phyloP scores from a whole-genome alignment of 768 basidiomycete species.

The Russula sp. region DNA sequence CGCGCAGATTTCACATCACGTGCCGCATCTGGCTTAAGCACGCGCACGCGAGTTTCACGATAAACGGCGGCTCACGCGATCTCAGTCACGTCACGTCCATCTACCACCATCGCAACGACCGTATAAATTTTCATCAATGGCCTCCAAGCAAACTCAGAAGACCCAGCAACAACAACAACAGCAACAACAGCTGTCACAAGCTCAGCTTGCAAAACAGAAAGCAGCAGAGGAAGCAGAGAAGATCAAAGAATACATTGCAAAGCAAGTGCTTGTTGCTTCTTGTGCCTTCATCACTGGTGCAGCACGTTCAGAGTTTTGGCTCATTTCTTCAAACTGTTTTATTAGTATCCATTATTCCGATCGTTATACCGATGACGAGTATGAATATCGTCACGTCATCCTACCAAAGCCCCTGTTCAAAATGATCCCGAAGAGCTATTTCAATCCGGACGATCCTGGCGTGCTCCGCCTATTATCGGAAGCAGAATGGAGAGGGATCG shows the following conservation, averaged over 20 bases:
- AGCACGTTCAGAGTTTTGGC: conserved; percentile 20
- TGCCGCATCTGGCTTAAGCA: conserved; percentile 11
- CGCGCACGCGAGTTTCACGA: no score
- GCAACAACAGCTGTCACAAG: background rate
- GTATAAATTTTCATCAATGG: conserved; percentile 18
- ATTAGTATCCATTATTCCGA: conserved; percentile 85
- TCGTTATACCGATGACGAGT: conserved; percentile 87
- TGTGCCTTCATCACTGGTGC: no score
- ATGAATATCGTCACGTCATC: conserved; percentile 96
- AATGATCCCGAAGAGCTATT: conserved; percentile 84
- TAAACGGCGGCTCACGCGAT: background rate
- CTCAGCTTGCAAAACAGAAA: conserved; percentile 32
- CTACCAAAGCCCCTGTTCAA: conserved; percentile 93
- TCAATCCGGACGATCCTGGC: conserved; percentile 67
- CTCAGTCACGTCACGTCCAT: conserved; percentile 6
- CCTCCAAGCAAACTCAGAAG: conserved; percentile 28
- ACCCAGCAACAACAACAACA: conserved; percentile 28
- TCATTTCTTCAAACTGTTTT: background rate
- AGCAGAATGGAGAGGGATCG: conserved; percentile 93
- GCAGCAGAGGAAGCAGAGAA: conserved; percentile 31
- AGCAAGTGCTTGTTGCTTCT: conserved; percentile 44
- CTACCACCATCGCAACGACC: conserved; percentile 7
- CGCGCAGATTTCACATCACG: conserved; percentile 28
- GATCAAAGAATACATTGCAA: conserved; percentile 75
- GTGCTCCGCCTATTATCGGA: conserved; percentile 81